Base-by-base conservation (phyloP, 2,329 filamentous ascomycete species). In the Claviceps fusiformis region DNA sequence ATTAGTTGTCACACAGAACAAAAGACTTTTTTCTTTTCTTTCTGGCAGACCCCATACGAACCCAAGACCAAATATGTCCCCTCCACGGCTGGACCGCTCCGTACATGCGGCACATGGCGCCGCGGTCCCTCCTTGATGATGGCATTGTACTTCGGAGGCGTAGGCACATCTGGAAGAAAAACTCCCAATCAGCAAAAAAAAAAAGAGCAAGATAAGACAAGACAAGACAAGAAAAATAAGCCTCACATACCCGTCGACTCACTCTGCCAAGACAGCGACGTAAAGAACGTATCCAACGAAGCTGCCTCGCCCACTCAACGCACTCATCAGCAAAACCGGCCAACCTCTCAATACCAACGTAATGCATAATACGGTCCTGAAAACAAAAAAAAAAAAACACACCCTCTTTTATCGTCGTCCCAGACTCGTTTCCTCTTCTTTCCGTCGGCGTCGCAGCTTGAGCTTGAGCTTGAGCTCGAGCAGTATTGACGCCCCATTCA, bases 121-220 rank as follows among this genome's bases (percentile, higher is more conserved):
- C 39, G 47, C n/a, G 55, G 55, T 8, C 55, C 55, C 5, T 54
- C 43, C 44, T 47, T 51, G 33, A 56, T 52, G 9, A 54, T 29
- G 24, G 49, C 48, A 24, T 48, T 37, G 27, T 54, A 48, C 7
- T 1, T 29, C 5, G 41, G 19, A 5, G 35, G 4, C 17, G 29
- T 9, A 19, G 55, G 27, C 5, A 24, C 11, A 29, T 49, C 35
- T 48, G 7, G 24, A 15, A 29, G 44, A 29, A 19, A 44, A 8
- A 24, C 1, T 24, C 7, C 6, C 7, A 7, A 8, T 17, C 13
- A 41, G 15, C 37, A 41, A 41, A 5, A 41, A 43, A n/a, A 17
- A 43, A n/a, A 43, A 43, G 15, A 7, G 4, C n/a, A 24, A 24
- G 4, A 44, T 3, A 8, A 27, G 13, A 15, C 3, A 3, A 17